Base-by-base conservation (phyloP, 1,139 yeast species). In the Yamadazyma friedrichii region DNA sequence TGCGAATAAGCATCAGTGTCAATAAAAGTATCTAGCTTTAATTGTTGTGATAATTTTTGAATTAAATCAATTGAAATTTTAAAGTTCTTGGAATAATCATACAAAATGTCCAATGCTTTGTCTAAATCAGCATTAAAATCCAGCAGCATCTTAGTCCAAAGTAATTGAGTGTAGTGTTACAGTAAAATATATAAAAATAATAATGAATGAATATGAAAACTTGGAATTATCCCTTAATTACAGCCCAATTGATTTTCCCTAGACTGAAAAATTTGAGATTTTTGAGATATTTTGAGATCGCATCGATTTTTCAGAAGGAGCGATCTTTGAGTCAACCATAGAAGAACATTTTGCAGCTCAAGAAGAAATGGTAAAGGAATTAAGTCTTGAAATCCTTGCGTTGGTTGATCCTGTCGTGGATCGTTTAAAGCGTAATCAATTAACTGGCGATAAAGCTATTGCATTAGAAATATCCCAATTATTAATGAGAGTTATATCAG, bases 401-500 rank as follows among this genome's bases (percentile, higher is more conserved):
- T 56, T 70, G 34, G 58, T 70, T 34, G 71, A 67, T 39, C 74
- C 74, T 8, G 61, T 70, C 12, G 71, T 68, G 31, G 56, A 59
- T 15, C 50, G 75, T 52, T 72, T 86, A 50, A 85, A 85, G 59
- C 80, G 95, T 45, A 81, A 88, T 42, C 91, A 86, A 55, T 70
- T 86, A 36, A 63, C 71, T 6, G 93, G 88, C 1, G 86, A 95
- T 26, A 82, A 83, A 54, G 75, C 72, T 24, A 87, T 88, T 38
- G 98, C 98, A 1, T 68, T 88, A 38, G 93, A 87, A 44, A 87
- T 96, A 6, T 84, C 96, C 13, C 95, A 88, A 52, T 70, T 93
- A 40, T 66, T 93, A 50, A 84, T 88, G 80, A 78, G 96, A 59
- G 94, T 88, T 38, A 84, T 91, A 15, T 88, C 98, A 0, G 87